phyloP scores from a whole-genome alignment of 2,329 filamentous ascomycete genomes.

The Metarhizium humberi region DNA sequence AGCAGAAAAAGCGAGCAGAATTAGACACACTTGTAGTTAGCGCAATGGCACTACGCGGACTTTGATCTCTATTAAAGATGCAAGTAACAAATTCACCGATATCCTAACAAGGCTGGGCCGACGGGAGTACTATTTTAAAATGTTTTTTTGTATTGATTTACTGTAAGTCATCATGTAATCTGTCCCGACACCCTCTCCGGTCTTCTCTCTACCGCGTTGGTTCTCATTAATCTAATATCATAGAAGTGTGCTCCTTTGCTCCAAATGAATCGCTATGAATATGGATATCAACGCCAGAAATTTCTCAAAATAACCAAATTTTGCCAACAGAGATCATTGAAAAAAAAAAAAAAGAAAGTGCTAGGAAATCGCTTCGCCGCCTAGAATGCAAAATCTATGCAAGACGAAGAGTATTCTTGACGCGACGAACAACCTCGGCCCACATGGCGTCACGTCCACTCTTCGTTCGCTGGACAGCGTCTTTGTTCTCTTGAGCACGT shows the following conservation, averaged over 20 bases:
- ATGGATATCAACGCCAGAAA: not conserved
- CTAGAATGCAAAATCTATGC: not conserved
- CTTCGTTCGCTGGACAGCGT: constrained; percentile 55
- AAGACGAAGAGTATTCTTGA: constrained; percentile 28
- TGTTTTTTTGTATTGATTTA: not conserved
- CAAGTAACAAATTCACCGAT: not conserved
- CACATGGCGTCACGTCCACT: constrained; percentile 55
- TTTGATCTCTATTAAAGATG: constrained; percentile 11
- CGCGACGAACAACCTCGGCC: constrained; percentile 48
- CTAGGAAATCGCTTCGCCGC: not conserved
- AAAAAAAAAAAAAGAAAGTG: not conserved
- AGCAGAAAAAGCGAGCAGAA: constrained; percentile 36
- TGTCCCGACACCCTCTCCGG: not conserved
- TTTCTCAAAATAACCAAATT: not conserved
- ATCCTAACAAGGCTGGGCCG: not conserved
- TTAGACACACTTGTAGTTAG: constrained; percentile 64
- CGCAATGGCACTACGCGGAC: constrained; percentile 55
- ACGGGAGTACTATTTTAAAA: not conserved
- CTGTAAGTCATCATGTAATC: not conserved
- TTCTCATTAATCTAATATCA: not conserved
- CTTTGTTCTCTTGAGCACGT: constrained; percentile 58
- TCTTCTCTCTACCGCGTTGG: not conserved
- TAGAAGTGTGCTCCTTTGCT: not conserved
- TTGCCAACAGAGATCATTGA: not conserved
- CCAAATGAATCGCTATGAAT: constrained; percentile 2